A percentile compares a stretch with the other conserved stretches of the same genome.
Evolutionary conservation across 169 alveolate species (phyloP).

Genomic region (Fabrea salina): DNA sequence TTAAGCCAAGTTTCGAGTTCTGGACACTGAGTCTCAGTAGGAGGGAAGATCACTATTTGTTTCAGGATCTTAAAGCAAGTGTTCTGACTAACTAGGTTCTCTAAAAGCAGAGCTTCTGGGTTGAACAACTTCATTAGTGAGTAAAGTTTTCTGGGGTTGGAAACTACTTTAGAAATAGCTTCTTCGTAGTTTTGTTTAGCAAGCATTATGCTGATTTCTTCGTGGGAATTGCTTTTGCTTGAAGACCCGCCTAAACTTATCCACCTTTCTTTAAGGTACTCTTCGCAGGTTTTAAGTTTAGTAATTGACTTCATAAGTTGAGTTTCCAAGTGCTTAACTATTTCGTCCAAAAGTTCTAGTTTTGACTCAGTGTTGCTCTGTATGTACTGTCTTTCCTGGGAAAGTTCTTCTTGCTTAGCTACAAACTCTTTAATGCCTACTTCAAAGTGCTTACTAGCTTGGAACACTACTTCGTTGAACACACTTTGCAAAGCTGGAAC

Average conservation of each 20-base stretch:
- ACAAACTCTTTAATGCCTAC: background rate
- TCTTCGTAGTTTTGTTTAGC: constrained; percentile 5
- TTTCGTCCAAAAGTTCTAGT: background rate
- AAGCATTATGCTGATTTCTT: background rate
- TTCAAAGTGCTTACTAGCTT: background rate
- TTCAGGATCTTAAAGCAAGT: background rate
- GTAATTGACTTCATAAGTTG: background rate
- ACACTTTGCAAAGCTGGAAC: background rate
- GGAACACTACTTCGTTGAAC: background rate
- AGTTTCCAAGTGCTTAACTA: background rate
- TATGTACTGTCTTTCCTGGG: background rate
- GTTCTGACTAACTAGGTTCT: background rate
- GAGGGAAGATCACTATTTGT: constrained; percentile 5
- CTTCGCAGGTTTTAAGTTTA: background rate
- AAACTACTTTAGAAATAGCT: background rate
- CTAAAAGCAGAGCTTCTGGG: background rate
- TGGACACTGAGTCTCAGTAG: background rate
- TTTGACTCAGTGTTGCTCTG: background rate
- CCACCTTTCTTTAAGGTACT: background rate
- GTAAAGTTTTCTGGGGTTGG: background rate
- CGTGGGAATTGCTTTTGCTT: background rate
- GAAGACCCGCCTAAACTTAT: background rate
- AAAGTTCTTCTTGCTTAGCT: background rate
- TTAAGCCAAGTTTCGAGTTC: background rate
- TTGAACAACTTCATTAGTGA: background rate